A percentile compares a stretch with the other conserved stretches of the same genome.
Evolutionary conservation across 495 filamentous ascomycete genomes (phyloP).

Genomic region (Tuber aestivum): DNA sequence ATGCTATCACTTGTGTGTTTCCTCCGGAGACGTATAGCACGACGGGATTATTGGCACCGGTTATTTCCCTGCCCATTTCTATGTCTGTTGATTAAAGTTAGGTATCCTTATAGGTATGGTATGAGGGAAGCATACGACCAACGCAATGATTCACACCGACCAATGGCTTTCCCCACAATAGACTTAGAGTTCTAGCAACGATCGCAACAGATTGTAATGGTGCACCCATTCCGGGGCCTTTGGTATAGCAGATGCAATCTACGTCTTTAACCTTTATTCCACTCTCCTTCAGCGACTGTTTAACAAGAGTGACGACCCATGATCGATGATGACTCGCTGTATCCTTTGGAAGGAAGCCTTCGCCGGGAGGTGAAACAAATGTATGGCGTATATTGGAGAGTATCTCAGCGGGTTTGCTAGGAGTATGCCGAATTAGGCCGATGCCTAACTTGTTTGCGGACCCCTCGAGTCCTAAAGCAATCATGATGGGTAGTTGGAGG

Average conservation of each 20-base stretch:
- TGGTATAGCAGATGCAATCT: slow-evolving; percentile 90
- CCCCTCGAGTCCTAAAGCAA: slow-evolving; percentile 90
- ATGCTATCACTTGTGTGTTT: slow-evolving; percentile 97
- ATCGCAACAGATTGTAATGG: slow-evolving; percentile 85
- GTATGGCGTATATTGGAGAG: slow-evolving; percentile 95
- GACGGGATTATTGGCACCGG: slow-evolving; percentile 82
- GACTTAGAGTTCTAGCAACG: slow-evolving; percentile 70
- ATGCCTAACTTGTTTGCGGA: slow-evolving; percentile 97
- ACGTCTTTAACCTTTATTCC: slow-evolving; percentile 59
- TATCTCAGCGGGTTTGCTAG: slow-evolving; percentile 58
- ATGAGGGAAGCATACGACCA: slow-evolving; percentile 57
- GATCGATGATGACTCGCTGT: slow-evolving; percentile 84
- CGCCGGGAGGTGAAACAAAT: slow-evolving; percentile 82
- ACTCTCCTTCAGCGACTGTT: slow-evolving; percentile 66
- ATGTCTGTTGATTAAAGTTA: slow-evolving; percentile 54
- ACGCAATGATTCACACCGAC: slow-evolving; percentile 97
- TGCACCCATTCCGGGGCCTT: slow-evolving; percentile 93
- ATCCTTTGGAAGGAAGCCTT: slow-evolving; percentile 94
- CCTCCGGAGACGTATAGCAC: slow-evolving; percentile 95
- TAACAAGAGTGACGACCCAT: slow-evolving; percentile 75
- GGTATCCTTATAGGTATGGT: background rate
- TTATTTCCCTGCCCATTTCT: slow-evolving; percentile 95
- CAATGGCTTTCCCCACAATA: slow-evolving; percentile 80
- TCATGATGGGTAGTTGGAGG: slow-evolving; percentile 49
- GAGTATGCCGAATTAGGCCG: slow-evolving; percentile 78